Percentiles rank a stretch among this genome's conserved stretches.
Evolutionary conservation across 2,329 filamentous ascomycete species (phyloP).

Genomic region (Ceratocystis albifundus): DNA sequence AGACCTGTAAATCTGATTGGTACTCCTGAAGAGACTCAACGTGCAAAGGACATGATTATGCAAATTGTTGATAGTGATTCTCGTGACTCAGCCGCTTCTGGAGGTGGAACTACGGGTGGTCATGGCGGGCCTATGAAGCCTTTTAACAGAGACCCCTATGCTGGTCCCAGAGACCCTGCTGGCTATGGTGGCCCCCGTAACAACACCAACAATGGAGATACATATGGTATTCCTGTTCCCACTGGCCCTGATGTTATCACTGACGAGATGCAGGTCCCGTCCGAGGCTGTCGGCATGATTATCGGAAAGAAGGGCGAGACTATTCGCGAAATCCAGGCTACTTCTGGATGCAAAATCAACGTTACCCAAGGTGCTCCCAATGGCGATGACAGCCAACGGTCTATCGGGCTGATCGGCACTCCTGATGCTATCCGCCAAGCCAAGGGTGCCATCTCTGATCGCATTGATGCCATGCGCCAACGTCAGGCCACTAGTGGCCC

Average conservation of each 20-base stretch:
- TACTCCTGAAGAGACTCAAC: constrained; percentile 57
- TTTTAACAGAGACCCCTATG: constrained; percentile 18
- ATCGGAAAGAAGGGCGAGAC: constrained; percentile 91
- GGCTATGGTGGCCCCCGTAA: constrained; percentile 26
- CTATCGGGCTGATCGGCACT: constrained; percentile 74
- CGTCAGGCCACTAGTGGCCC: constrained; percentile 13
- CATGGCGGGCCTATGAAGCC: constrained; percentile 26
- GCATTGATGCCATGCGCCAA: constrained; percentile 55
- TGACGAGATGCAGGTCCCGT: constrained; percentile 74
- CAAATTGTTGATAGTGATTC: constrained; percentile 91
- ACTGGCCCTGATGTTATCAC: constrained; percentile 55
- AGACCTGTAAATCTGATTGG: constrained; percentile 86
- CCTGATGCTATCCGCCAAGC: constrained; percentile 67
- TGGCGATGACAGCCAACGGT: constrained; percentile 56
- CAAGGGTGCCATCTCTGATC: constrained; percentile 78
- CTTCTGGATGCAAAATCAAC: constrained; percentile 87
- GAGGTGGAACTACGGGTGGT: constrained; percentile 27
- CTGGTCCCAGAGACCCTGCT: constrained; percentile 16
- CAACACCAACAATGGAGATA: constrained; percentile 30
- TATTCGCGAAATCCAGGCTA: constrained; percentile 84
- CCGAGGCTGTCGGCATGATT: constrained; percentile 90
- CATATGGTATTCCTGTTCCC: constrained; percentile 22
- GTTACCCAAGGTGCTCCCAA: constrained; percentile 68
- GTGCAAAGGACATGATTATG: constrained; percentile 77
- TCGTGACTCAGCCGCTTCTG: constrained; percentile 39